These are phyloP conservation scores for Prillingera fragicola DNA, from an alignment of 1,284 basidiomycete genomes.

Conservation along the genomic window DNA sequence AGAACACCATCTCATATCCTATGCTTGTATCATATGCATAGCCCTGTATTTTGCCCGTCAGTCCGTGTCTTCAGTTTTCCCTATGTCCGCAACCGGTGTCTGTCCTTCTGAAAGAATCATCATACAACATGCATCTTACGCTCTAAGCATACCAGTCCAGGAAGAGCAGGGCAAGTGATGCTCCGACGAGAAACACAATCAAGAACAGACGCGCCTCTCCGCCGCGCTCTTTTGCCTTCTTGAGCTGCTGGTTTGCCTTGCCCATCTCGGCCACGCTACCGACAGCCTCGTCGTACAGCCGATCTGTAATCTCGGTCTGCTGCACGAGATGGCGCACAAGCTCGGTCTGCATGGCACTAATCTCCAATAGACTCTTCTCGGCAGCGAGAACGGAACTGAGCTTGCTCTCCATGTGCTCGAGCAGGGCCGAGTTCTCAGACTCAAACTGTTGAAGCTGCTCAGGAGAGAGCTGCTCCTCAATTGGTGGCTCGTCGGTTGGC, in stretches of 20 bases:
- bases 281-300: slow-evolving; percentile 53
- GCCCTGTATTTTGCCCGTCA: no score
- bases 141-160: slow-evolving; percentile 51
- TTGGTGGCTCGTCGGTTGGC: slow-evolving; percentile 28
- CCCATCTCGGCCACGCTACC: slow-evolving; percentile 51
- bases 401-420: slow-evolving; percentile 52
- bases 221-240: slow-evolving; percentile 52
- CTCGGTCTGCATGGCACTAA: slow-evolving; percentile 54
- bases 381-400: slow-evolving; percentile 51
- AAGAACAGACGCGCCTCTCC: slow-evolving; percentile 52
- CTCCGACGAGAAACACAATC: slow-evolving; percentile 53
- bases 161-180: slow-evolving; percentile 53
- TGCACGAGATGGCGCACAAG: slow-evolving; percentile 53
- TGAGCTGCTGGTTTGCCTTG: slow-evolving; percentile 54
- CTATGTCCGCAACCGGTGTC: no score
- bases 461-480: slow-evolving; percentile 39
- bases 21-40: no score
- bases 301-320: slow-evolving; percentile 54
- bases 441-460: slow-evolving; percentile 55
- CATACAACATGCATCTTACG: not conserved
- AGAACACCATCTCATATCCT: not conserved
- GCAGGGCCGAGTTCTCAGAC: slow-evolving; percentile 51
- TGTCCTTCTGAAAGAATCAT: not conserved
- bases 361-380: slow-evolving; percentile 53
- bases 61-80: no score